Percentiles rank a stretch among this genome's conserved stretches.
Conservation (phyloP, 2,329 filamentous ascomycete species). For the Rhynchosporium graminicola region DNA sequence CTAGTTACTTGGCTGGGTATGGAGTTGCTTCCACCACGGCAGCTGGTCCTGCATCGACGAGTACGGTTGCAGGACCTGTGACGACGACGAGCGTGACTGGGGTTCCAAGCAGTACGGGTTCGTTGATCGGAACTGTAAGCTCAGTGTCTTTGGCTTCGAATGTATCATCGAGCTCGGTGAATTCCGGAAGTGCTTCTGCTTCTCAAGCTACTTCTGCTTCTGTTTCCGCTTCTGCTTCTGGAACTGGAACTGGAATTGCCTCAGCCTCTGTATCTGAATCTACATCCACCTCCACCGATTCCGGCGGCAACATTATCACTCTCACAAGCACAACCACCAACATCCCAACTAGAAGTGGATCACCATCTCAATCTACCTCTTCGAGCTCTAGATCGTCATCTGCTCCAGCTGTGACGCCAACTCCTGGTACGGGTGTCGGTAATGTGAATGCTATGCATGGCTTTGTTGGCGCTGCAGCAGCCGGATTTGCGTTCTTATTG, state of each 20-base stretch:
- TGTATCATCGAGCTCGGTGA: neutral
- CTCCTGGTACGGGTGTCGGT: neutral
- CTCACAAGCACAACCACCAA: neutral
- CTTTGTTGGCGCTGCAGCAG: conserved; percentile 7
- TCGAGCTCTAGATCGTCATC: neutral
- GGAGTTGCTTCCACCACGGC: neutral
- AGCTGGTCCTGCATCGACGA: neutral
- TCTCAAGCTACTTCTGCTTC: too few relatives aligned
- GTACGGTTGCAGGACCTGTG: neutral
- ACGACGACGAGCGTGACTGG: neutral
- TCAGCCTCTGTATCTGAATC: too few relatives aligned
- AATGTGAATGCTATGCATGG: neutral
- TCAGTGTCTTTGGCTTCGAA: neutral
- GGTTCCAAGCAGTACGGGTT: neutral
- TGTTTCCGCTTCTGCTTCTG: too few relatives aligned
- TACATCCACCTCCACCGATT: too few relatives aligned
- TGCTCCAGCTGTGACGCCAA: neutral
- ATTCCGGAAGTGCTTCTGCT: neutral
- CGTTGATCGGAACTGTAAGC: neutral
- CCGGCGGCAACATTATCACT: neutral
- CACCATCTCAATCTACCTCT: neutral
- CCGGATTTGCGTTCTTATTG: conserved; percentile 6
- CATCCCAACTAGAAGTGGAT: neutral
- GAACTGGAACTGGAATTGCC: too few relatives aligned
- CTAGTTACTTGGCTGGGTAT: conserved; percentile 18